Base-by-base conservation (phyloP, 75 land plant species). In the Cunninghamia lanceolata region DNA sequence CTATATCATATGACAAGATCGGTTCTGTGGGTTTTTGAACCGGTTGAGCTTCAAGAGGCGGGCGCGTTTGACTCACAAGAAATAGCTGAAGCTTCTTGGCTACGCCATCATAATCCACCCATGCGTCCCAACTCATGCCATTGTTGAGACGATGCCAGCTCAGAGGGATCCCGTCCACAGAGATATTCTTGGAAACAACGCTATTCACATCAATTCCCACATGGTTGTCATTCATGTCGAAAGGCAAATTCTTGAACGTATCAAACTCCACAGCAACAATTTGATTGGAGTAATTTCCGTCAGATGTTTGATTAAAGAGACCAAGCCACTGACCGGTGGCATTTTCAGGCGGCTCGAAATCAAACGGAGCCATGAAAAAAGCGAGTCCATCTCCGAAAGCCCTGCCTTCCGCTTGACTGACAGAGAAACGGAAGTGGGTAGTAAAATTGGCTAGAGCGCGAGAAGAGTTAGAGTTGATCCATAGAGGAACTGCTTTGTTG, bases 191-290 rank as follows among this genome's bases (percentile, higher is more conserved):
- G 1, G n/a, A 63, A 63, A 25, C 68, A 63, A 88, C 35, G 77
- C 85, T 84, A 52, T 93, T 88, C 16, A 91, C 56, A 79, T 93
- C 84, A 35, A 93, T 38, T 1, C 92, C 92, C 30, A 93, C 87
- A 52, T 93, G 93, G 53, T 89, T 87, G 82, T 81, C 85, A 68
- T 91, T 88, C 16, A 82, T 2, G 50, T 91, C 92, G 38, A 83
- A 63, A 1, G 82, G 21, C n/a, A n/a, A n/a, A 45, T 90, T 91
- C 83, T 89, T 89, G 77, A 70, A 84, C 36, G 94, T 91, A 43
- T 93, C 92, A 75, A 93, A 89, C 77, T 93, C 94, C 2, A 93
- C 66, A 0, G 90, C 94, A 0, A 93, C 84, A 0, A 86, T 59
- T 21, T 43, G 73, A 74, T 15, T 28, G 10, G 77, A 3, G 6